These are phyloP conservation scores for Periconia sp. DNA, from an alignment of 2,329 filamentous ascomycete genomes.

Conservation along the genomic window DNA sequence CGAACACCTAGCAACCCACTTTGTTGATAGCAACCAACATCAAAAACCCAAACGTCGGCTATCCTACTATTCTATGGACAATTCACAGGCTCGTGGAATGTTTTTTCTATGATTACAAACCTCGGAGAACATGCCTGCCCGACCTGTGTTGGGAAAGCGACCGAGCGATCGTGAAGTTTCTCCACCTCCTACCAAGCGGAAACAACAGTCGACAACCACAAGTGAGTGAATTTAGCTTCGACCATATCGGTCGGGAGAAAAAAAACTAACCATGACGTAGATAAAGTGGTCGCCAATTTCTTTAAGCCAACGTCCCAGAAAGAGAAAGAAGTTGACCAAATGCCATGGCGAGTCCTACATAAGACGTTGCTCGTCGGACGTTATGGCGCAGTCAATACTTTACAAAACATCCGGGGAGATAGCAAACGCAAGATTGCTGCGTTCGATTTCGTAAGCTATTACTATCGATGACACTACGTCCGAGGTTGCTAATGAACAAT, in stretches of 20 bases:
- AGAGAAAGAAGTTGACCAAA: constrained; percentile 65
- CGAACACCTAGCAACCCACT: background rate
- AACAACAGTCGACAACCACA: constrained; percentile 56
- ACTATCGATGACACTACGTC: background rate
- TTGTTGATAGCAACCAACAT: background rate
- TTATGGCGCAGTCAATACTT: constrained; percentile 53
- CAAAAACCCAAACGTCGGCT: background rate
- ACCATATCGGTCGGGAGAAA: background rate
- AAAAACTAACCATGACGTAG: constrained; percentile 42
- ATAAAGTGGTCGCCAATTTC: constrained; percentile 75
- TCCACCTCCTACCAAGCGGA: constrained; percentile 60
- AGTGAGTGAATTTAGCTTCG: constrained; percentile 47
- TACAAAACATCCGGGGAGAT: constrained; percentile 8
- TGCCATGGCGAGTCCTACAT: constrained; percentile 68
- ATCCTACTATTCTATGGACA: background rate
- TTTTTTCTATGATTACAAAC: background rate
- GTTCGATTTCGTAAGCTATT: constrained; percentile 42
- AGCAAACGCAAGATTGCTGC: constrained; percentile 36
- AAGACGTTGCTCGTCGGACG: constrained; percentile 76
- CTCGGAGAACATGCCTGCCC: constrained; percentile 19
- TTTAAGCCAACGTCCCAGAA: constrained; percentile 88
- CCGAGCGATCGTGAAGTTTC: constrained; percentile 52
- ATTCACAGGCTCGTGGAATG: too few relatives aligned
- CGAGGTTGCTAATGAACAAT: constrained; percentile 10
- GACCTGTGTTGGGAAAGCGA: constrained; percentile 34